Evolutionary conservation across 352 stramenopile species (phyloP), one percentile per base, ranked within the genome.

Genomic region (Phytophthora colocasiae): DNA sequence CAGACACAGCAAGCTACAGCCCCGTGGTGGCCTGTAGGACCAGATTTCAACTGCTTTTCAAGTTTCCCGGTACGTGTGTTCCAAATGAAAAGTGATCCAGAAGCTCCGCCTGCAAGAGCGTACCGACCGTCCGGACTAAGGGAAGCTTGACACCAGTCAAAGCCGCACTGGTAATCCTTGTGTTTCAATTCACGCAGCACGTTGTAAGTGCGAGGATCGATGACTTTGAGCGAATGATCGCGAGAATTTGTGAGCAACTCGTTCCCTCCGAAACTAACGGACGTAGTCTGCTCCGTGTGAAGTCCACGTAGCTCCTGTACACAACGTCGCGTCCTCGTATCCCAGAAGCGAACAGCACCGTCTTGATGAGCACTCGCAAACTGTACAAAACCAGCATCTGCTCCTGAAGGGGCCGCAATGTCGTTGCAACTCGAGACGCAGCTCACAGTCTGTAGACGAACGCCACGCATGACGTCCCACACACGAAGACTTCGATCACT

Each of bases 381-480:
- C 62, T 87, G 75, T 2, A 83, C 86, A 58, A 86, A 85, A 0
- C 79, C 48, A 2, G 73, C 61, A 24, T 65, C 60, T 1, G 57
- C 39, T 48, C 60, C 66, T 36, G 66, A 62, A 19, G 66, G 70
- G 1, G 88, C 85, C 0, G 81, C 83, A 27, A 95, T 75, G 56
- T 93, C 84, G 54, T 95, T 95, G 69, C 87, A 95, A 55, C 83
- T 92, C 38, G 87, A 95, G 39, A 81, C 73, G 50, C 87, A 95
- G 73, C 77, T 88, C 47, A 95, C 69, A 15, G 81, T 87, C 58
- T 93, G 84, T n/a, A 92, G 49, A 14, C 84, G 89, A 19, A 80
- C 72, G 6, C 87, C 87, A 5, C 69, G 74, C 17, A 76, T 29
- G 12, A 95, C 77, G 62, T 95, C 85, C 87, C 87, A 95, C 4